A percentile compares a stretch with the other conserved stretches of the same genome.
Evolutionary conservation across 768 basidiomycete genomes (phyloP).

Genomic region (Collybiopsis luxurians): DNA sequence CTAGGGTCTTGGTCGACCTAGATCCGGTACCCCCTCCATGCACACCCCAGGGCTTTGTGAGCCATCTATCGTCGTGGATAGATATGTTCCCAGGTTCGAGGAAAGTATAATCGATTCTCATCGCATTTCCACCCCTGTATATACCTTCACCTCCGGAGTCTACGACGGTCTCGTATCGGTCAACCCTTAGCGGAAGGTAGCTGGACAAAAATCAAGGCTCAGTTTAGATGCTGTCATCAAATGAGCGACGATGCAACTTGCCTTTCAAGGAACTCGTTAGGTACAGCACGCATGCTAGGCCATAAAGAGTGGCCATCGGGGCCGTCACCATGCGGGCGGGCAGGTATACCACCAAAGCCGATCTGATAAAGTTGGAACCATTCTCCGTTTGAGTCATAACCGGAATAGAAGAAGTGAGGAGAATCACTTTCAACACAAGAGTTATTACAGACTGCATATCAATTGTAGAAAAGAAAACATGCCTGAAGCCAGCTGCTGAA

Average conservation of each 20-base stretch:
- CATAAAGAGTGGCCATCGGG: conserved; percentile 29
- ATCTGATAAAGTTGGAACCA: conserved; percentile 31
- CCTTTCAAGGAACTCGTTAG: conserved; percentile 18
- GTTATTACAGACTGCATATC: neutral
- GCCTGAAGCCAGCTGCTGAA: conserved; percentile 26
- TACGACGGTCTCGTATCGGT: conserved; percentile 24
- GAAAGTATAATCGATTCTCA: conserved; percentile 28
- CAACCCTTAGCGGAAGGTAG: conserved; percentile 26
- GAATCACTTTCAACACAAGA: conserved; percentile 1
- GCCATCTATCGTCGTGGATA: conserved; percentile 29
- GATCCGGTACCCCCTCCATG: conserved; percentile 26
- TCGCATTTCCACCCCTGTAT: conserved; percentile 28
- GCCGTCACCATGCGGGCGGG: conserved; percentile 20
- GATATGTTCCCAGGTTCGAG: conserved; percentile 26
- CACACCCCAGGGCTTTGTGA: conserved; percentile 33
- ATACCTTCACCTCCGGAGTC: conserved; percentile 29
- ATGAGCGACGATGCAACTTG: neutral
- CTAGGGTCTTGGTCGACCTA: conserved; percentile 23
- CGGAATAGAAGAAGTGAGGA: conserved; percentile 28
- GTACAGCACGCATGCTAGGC: conserved; percentile 30
- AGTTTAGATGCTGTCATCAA: neutral
- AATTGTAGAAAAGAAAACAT: conserved; percentile 4
- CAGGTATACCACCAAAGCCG: conserved; percentile 24
- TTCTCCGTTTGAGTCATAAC: conserved; percentile 21
- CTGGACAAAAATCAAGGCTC: conserved; percentile 23